Base-by-base conservation (phyloP, 2,329 filamentous ascomycete genomes). In the Aspergillus fumigatus region DNA sequence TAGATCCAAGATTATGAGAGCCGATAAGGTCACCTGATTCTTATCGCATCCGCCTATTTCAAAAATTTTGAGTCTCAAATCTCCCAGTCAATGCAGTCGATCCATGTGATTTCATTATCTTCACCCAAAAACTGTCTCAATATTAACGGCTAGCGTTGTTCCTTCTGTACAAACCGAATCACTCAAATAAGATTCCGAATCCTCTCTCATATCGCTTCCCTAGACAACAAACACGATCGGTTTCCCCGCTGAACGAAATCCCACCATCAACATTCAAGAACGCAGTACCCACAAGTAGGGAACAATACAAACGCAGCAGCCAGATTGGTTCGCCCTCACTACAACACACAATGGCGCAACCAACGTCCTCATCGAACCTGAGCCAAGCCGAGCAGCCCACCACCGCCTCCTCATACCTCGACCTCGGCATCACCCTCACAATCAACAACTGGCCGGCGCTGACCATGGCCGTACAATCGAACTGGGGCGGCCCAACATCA, bases 361-460 rank as follows among this genome's bases (percentile, higher is more conserved):
- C 54, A 49, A 53, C 59, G 51, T 51, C 59, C 55, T 53, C 61
- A 54, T 50, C 55, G 50, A 56, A 23, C 43, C 43, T 47, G 10
- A 47, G 14, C 43, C 21, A 23, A 25, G 3, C 23, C 11, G 19
- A 47, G 43, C 64, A 55, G 40, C 62, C 58, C 49, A 48, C 54
- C n/a, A 84, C 82, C 65, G 81, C 82, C 65, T 82, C 87, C 69
- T 75, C 81, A 62, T 82, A 85, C 68, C 90, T 97, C 78, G 94
- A 97, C 73, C 88, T 94, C 68, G 89, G 86, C 70, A 88, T 97
- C 66, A 91, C 90, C 72, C 88, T 94, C 71, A 79, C 88, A 47
- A 85, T 99, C 63, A 86, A 92, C 78, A 84, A 89, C 69, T 99
- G 94, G 94, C 87, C 89, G 7, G 88, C 90, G 32, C 87, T 99